Evolutionary conservation across 306 rosid species (phyloP).

Genomic region (Vigna radiata): DNA sequence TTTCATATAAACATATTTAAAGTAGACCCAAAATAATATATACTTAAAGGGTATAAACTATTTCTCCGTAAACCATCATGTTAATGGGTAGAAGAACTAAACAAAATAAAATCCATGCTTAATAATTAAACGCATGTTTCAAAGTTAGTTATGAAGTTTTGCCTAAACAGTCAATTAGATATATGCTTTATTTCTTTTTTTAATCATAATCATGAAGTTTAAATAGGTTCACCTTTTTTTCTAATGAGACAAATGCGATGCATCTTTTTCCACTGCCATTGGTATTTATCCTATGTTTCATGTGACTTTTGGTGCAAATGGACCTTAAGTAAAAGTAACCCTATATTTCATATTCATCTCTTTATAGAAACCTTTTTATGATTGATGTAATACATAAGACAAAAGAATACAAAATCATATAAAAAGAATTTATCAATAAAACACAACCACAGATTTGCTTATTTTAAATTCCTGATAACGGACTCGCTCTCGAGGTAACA

Average conservation of each 20-base stretch:
- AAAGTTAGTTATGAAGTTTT: too few relatives aligned
- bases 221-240: too few relatives aligned
- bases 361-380: background rate
- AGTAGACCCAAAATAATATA: too few relatives aligned
- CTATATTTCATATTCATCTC: background rate
- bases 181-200: too few relatives aligned
- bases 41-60: too few relatives aligned
- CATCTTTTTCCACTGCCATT: background rate
- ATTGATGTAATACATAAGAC: background rate
- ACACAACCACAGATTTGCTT: background rate
- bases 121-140: too few relatives aligned
- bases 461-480: background rate
- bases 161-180: too few relatives aligned
- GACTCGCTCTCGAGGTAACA: background rate
- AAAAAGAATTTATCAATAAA: background rate
- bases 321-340: background rate
- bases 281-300: background rate
- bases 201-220: too few relatives aligned
- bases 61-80: too few relatives aligned
- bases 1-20: too few relatives aligned
- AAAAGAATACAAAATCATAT: background rate
- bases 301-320: background rate
- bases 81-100: too few relatives aligned
- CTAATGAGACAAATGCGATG: background rate
- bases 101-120: too few relatives aligned